Evolutionary conservation across 2,329 filamentous ascomycete species (phyloP).

Genomic region (Chrysoporthe cubensis): DNA sequence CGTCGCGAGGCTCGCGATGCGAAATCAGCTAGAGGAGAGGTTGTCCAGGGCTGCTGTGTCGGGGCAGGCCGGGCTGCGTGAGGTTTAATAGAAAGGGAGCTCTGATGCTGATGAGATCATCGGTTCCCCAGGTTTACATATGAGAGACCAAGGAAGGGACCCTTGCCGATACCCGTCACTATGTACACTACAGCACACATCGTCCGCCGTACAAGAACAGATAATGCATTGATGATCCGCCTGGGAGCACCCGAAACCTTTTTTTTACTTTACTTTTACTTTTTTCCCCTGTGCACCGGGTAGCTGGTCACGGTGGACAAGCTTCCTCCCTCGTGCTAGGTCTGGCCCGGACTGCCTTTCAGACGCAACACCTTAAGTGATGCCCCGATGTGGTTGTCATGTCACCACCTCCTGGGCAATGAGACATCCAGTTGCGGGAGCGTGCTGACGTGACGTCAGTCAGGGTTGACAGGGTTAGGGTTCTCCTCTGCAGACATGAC

Average conservation of each 20-base stretch:
- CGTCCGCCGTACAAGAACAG: not conserved
- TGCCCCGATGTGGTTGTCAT: no score
- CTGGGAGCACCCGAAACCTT: not conserved
- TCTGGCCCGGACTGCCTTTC: no score
- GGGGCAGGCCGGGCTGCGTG: not conserved
- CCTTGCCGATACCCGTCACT: not conserved
- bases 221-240: not conserved
- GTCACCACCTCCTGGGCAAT: no score
- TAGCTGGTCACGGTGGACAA: no score
- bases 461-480: not conserved
- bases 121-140: not conserved
- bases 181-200: not conserved
- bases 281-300: no score
- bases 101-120: slow-evolving; percentile 25
- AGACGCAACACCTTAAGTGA: no score
- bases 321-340: no score
- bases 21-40: not conserved
- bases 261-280: not conserved
- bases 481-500: not conserved
- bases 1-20: not conserved
- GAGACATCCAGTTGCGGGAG: not conserved
- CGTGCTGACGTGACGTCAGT: not conserved
- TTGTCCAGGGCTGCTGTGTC: not conserved
- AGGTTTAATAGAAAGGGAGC: not conserved
- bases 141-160: not conserved